Evolutionary conservation across 768 basidiomycete genomes (phyloP), one percentile per base, ranked within the genome.

Genomic region (Lactarius hengduanensis): DNA sequence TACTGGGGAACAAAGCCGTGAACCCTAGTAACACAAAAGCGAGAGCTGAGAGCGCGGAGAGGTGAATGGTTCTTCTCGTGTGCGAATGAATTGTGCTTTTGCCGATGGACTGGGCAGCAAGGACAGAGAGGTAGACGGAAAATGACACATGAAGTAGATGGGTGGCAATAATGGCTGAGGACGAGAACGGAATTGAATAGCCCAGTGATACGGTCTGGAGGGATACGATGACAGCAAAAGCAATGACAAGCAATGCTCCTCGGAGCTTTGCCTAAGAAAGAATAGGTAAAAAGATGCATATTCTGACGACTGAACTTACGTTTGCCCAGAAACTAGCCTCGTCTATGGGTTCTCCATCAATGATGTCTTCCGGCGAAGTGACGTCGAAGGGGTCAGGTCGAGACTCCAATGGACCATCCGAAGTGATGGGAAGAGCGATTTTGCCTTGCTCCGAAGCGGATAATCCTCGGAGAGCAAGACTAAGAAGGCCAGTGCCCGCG

Each of bases 261-360:
- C 65, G 65, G 32, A 62, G 38, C 26, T 62, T 66, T 18, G 7
- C 43, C 65, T 66, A 59, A 15, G 13, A 58, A 16, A 41, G 26
- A 34, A 50, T 54, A 66, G 32, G 18, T 50, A 4, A 20, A 43
- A 20, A 15, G n/a, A 8, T 41, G 13, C 22, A 30, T 58, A 43
- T 36, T 57, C 40, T n/a, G 18, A 62, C 16, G 32, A 16, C 16
- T 53, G 32, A 32, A 76, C 82, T 55, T 70, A 83, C 87, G 75
- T 78, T 77, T n/a, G 71, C 70, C 87, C 86, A 88, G 74, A 92
- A 92, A 3, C 64, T 76, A 4, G 78, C 79, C 60, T 83, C 87
- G 28, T 89, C 76, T 47, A 91, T 78, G 9, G 90, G 87, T 61
- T 82, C 82, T 4, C 90, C 90, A 67, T 91, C 87, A 15, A 86